phyloP scores from a whole-genome alignment of 2,329 filamentous ascomycete species.

The Gyromitra esculenta region DNA sequence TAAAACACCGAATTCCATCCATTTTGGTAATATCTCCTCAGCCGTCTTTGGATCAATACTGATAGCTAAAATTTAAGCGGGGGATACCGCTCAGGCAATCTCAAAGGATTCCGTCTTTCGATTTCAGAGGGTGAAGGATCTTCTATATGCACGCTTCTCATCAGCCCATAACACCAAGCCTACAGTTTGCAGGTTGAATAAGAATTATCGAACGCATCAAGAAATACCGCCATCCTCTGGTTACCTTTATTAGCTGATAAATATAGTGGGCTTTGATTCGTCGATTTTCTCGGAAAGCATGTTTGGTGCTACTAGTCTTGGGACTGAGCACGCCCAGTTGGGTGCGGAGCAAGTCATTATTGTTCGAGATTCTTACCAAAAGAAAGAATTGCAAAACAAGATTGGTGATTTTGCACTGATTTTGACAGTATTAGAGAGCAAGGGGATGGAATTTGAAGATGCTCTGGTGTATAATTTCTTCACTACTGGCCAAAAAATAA shows the following conservation, averaged over 20 bases:
- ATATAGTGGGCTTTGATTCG: slow-evolving; percentile 32
- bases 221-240: slow-evolving; percentile 48
- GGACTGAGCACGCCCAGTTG: slow-evolving; percentile 57
- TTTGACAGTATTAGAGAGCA: slow-evolving; percentile 59
- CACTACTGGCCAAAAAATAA: too few species aligned
- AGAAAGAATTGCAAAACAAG: slow-evolving; percentile 54
- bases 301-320: slow-evolving; percentile 55
- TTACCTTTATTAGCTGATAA: slow-evolving; percentile 24
- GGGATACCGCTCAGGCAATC: not conserved
- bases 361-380: slow-evolving; percentile 58
- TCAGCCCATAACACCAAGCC: slow-evolving; percentile 38
- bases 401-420: slow-evolving; percentile 58
- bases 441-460: slow-evolving; percentile 61
- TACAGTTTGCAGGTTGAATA: slow-evolving; percentile 56
- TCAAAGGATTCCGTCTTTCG: not conserved
- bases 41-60: not conserved
- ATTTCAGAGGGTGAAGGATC: not conserved
- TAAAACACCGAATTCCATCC: slow-evolving; percentile 53
- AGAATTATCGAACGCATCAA: slow-evolving; percentile 60
- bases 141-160: not conserved
- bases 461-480: slow-evolving; percentile 55
- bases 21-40: not conserved
- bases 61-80: not conserved
- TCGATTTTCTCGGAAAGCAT: slow-evolving; percentile 56
- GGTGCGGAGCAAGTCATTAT: slow-evolving; percentile 60